Conservation (phyloP, 108 stramenopile species). For the Pelagomonas calceolata region DNA sequence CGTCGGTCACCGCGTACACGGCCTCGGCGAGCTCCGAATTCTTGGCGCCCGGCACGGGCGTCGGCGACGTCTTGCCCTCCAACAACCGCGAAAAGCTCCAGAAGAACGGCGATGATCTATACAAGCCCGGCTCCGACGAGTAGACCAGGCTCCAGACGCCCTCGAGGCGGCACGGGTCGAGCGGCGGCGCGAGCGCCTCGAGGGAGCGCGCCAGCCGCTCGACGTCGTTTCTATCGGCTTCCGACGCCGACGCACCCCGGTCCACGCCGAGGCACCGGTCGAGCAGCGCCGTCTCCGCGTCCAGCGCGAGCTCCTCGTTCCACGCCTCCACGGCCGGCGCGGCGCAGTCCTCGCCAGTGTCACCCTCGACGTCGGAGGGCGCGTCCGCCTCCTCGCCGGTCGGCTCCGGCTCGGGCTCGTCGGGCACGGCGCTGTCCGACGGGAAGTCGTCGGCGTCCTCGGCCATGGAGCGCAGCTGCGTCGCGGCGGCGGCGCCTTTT, state of each 20-base stretch:
- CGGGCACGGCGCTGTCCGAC: no score
- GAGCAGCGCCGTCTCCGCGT: no score
- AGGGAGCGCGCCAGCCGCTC: background rate
- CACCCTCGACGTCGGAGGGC: no score
- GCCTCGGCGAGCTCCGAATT: background rate
- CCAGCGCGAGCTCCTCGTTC: no score
- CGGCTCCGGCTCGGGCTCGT: no score
- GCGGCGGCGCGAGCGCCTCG: background rate
- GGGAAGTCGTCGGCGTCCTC: no score
- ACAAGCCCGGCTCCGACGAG: background rate
- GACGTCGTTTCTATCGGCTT: background rate
- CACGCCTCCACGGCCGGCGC: no score
- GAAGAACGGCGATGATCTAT: background rate
- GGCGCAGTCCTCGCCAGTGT: no score
- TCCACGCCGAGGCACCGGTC: no score
- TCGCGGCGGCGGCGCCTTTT: no score
- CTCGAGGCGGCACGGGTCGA: background rate
- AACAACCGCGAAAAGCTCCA: background rate
- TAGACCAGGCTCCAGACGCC: background rate
- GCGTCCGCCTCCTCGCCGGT: no score
- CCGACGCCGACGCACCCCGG: background rate
- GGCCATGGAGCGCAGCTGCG: no score
- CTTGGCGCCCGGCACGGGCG: background rate
- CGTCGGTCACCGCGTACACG: background rate
- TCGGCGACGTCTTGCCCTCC: background rate